Percentiles rank a stretch among this genome's conserved stretches.
Conservation (phyloP, 257 asterid species). For the Solanum phureja region DNA sequence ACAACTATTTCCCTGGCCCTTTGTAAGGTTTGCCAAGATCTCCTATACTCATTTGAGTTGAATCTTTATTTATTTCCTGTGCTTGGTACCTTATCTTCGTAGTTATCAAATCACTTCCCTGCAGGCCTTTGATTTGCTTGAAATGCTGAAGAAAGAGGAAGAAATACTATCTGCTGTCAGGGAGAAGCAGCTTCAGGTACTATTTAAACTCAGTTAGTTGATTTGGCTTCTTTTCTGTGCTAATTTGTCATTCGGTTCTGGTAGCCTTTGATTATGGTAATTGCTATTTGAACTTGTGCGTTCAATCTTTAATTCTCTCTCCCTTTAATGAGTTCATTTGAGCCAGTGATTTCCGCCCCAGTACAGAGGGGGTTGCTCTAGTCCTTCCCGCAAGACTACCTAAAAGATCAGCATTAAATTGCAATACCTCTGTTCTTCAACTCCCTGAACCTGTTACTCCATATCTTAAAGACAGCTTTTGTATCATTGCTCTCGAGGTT, state of each 20-base stretch:
- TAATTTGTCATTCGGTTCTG: neutral
- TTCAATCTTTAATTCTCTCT: neutral
- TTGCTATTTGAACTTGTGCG: neutral
- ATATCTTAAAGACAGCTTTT: neutral
- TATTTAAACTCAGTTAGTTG: neutral
- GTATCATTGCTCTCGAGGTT: neutral
- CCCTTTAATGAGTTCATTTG: neutral
- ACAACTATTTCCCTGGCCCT: constrained; percentile 69
- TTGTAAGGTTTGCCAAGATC: constrained; percentile 61
- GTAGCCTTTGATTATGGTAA: neutral
- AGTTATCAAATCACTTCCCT: neutral
- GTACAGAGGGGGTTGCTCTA: neutral
- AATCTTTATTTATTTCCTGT: neutral
- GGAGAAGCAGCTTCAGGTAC: constrained; percentile 73
- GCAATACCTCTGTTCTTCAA: neutral
- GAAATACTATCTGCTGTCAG: constrained; percentile 71
- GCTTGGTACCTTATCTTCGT: constrained; percentile 2
- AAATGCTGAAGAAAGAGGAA: constrained; percentile 92
- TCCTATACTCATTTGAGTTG: neutral
- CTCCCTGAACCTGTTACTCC: neutral
- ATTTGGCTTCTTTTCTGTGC: neutral
- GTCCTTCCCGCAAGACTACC: neutral
- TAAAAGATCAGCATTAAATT: neutral
- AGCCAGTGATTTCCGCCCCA: neutral
- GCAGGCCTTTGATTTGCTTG: constrained; percentile 90